Conservation (phyloP, 768 basidiomycete genomes). For the Termitomyces sp. region DNA sequence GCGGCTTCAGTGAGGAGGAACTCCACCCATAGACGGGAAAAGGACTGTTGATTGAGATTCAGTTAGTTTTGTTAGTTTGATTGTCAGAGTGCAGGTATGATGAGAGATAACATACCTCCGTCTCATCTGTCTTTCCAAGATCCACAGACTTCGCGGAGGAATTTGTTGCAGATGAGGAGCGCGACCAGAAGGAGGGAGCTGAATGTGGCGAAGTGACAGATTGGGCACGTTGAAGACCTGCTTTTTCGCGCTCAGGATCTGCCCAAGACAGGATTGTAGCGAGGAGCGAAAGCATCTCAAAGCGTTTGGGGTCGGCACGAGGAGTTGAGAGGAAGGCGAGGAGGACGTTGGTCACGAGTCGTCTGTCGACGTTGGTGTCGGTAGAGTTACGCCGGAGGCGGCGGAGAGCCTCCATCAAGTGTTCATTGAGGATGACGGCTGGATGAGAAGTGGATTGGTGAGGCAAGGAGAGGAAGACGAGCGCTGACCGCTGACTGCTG, state of each 20-base stretch:
- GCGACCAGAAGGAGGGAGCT: constrained; percentile 10
- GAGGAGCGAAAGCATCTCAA: constrained; percentile 91
- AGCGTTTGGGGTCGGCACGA: constrained; percentile 88
- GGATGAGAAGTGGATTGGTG: constrained; percentile 6
- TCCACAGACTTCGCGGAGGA: constrained; percentile 42
- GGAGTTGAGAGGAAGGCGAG: constrained; percentile 87
- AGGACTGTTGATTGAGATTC: constrained; percentile 53
- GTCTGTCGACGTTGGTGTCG: constrained; percentile 89
- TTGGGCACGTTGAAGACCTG: constrained; percentile 67
- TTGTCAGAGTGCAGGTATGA: background rate
- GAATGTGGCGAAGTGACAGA: constrained; percentile 17
- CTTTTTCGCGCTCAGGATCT: constrained; percentile 86
- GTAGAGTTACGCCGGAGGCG: constrained; percentile 82
- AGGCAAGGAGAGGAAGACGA: background rate
- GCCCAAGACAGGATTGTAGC: constrained; percentile 90
- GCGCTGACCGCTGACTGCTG: constrained; percentile 34
- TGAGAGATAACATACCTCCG: constrained; percentile 49
- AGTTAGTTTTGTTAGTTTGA: background rate
- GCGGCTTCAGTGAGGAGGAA: constrained; percentile 92
- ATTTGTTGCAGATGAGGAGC: constrained; percentile 19
- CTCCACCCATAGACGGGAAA: constrained; percentile 97
- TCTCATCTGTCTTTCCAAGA: constrained; percentile 76
- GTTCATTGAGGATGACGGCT: constrained; percentile 98
- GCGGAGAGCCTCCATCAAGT: constrained; percentile 95
- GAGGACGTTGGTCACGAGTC: constrained; percentile 91